Conservation (phyloP, 176 grass and related monocot genomes). For the Alopecurus myosuroides region DNA sequence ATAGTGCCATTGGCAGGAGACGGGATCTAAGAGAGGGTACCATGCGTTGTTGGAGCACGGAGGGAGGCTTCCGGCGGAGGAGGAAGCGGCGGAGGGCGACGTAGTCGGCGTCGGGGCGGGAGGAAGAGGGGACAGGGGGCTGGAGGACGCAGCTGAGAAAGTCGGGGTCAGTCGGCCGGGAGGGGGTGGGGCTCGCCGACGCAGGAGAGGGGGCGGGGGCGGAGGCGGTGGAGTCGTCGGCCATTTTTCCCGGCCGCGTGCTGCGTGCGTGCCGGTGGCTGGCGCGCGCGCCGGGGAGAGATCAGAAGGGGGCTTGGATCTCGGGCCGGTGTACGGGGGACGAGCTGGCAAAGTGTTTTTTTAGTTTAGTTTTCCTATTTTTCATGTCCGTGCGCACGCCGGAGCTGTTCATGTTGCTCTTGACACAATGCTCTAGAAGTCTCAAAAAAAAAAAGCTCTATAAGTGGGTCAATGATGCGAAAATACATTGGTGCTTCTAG, state of each 20-base stretch:
- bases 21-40: slow-evolving; percentile 30
- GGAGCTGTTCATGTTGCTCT: no score
- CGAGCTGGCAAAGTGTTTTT: slow-evolving; percentile 16
- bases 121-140: slow-evolving; percentile 40
- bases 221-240: neutral
- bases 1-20: neutral
- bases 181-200: neutral
- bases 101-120: slow-evolving; percentile 67
- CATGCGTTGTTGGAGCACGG: slow-evolving; percentile 51
- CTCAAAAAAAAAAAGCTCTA: no score
- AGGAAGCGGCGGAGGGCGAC: slow-evolving; percentile 63
- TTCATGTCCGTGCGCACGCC: slow-evolving; percentile 33
- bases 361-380: neutral
- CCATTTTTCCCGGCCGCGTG: slow-evolving; percentile 16
- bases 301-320: slow-evolving; percentile 30
- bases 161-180: slow-evolving; percentile 53
- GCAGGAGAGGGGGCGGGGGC: neutral
- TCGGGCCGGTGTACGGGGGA: slow-evolving; percentile 10
- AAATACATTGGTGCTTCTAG: no score
- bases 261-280: neutral
- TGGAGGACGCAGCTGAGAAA: slow-evolving; percentile 92
- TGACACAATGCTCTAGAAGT: no score
- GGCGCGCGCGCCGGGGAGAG: slow-evolving; percentile 19
- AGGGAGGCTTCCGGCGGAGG: slow-evolving; percentile 61
- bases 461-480: no score